phyloP scores from a whole-genome alignment of 371 early-diverging fungal species.

The Apophysomyces variabilis region DNA sequence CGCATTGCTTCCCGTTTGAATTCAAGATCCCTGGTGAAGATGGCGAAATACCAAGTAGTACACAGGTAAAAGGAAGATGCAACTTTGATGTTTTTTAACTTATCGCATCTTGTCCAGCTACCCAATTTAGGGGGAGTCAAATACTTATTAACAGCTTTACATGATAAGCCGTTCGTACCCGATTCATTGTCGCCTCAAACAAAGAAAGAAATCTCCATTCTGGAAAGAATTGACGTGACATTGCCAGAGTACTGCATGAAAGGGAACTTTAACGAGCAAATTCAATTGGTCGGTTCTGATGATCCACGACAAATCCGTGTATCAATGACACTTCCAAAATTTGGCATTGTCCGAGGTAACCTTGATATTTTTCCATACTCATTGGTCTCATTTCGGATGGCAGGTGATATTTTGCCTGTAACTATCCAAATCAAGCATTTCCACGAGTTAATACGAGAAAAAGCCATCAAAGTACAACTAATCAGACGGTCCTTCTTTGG shows the following conservation, averaged over 20 bases:
- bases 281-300: conserved; percentile 19
- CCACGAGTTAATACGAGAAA: conserved; percentile 13
- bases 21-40: conserved; percentile 36
- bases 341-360: conserved; percentile 51
- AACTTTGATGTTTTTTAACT: background rate
- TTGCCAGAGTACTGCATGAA: conserved; percentile 24
- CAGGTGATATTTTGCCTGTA: conserved; percentile 50
- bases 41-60: conserved; percentile 42
- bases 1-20: conserved; percentile 48
- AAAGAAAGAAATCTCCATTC: conserved; percentile 28
- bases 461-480: conserved; percentile 21
- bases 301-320: conserved; percentile 31
- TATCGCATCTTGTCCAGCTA: conserved; percentile 22
- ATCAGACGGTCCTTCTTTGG: conserved; percentile 19
- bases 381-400: background rate
- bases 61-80: conserved; percentile 29
- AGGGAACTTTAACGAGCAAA: conserved; percentile 25
- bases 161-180: conserved; percentile 28
- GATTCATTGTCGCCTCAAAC: conserved; percentile 30
- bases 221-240: conserved; percentile 48
- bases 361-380: background rate
- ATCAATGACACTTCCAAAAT: conserved; percentile 31
- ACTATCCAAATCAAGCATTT: conserved; percentile 37
- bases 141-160: conserved; percentile 36
- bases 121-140: conserved; percentile 29